Evolutionary conservation across 169 alveolate species (phyloP).

Genomic region (Eimeria tenella): DNA sequence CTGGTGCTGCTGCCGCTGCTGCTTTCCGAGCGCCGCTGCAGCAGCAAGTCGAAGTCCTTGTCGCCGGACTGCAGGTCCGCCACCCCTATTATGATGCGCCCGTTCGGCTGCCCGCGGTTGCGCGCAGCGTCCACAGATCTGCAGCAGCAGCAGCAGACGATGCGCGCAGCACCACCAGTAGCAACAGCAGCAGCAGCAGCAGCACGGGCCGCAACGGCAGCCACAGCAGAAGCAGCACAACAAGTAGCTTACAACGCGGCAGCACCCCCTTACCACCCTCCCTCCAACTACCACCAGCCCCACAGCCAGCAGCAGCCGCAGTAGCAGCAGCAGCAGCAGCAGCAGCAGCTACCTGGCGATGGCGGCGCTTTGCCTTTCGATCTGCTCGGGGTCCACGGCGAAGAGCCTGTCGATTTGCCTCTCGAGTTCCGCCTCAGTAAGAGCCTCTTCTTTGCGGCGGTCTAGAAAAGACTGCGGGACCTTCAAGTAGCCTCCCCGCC

Average conservation of each 20-base stretch:
- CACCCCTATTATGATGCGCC: constrained; percentile 10
- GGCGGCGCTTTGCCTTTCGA: constrained; percentile 28
- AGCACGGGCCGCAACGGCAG: background rate
- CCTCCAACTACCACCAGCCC: background rate
- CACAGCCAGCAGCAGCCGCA: background rate
- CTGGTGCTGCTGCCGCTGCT: constrained; percentile 4
- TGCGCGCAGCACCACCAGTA: constrained; percentile 4
- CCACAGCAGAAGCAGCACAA: background rate
- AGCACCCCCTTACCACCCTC: background rate
- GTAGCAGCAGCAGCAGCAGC: background rate
- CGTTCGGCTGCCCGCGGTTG: background rate
- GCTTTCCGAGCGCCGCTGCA: background rate
- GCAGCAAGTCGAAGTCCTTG: constrained; percentile 21
- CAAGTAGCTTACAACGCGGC: background rate
- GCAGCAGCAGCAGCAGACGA: constrained; percentile 18
- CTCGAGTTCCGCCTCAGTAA: background rate
- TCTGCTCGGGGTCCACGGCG: constrained; percentile 17
- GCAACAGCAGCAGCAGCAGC: background rate
- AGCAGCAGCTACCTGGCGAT: constrained; percentile 49
- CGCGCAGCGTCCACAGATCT: constrained; percentile 35
- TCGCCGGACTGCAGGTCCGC: constrained; percentile 4
- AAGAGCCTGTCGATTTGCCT: background rate
- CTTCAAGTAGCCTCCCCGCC: constrained; percentile 4
- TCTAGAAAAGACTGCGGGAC: constrained; percentile 26
- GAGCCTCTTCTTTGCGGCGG: background rate